Evolutionary conservation across 2,329 filamentous ascomycete genomes (phyloP).

Genomic region (Fusarium concolor): DNA sequence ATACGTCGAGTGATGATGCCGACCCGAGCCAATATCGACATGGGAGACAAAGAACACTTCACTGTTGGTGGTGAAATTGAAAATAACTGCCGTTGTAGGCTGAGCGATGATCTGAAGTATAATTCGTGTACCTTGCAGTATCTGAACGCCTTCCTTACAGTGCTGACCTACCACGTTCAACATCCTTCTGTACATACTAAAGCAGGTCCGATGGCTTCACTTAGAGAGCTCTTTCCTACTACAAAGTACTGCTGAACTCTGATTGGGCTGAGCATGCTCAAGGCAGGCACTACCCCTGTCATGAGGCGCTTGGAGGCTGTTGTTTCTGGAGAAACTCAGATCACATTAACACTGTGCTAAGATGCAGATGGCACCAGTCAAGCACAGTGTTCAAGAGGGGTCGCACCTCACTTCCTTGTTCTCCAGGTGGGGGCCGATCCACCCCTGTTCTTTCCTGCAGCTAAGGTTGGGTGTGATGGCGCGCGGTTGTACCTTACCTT

Average conservation of each 20-base stretch:
- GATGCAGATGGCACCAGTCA: background rate
- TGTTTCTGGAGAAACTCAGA: background rate
- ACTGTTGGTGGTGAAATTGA: conserved; percentile 30
- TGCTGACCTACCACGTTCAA: conserved; percentile 26
- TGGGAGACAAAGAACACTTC: conserved; percentile 18
- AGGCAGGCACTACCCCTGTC: conserved; percentile 32
- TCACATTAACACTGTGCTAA: conserved; percentile 24
- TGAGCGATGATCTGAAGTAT: conserved; percentile 12
- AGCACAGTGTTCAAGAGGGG: conserved; percentile 33
- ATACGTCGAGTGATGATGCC: conserved; percentile 26
- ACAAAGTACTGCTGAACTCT: conserved; percentile 29
- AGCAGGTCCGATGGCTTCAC: conserved; percentile 36
- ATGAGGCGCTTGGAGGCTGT: conserved; percentile 35
- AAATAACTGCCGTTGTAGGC: conserved; percentile 30
- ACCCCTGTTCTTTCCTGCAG: conserved; percentile 35
- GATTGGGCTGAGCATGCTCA: conserved; percentile 23
- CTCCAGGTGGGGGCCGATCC: conserved; percentile 34
- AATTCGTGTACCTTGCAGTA: conserved; percentile 39
- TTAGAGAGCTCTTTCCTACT: conserved; percentile 34
- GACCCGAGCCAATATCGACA: conserved; percentile 15
- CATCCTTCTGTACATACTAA: conserved; percentile 36
- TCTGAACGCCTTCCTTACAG: conserved; percentile 19
- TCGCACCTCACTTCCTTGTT: conserved; percentile 7
- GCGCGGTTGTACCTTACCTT: conserved; percentile 43
- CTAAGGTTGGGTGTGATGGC: conserved; percentile 36